Evolutionary conservation across 257 asterid species (phyloP), one percentile per base, ranked within the genome.

Genomic region (Ophiorrhiza pumila): DNA sequence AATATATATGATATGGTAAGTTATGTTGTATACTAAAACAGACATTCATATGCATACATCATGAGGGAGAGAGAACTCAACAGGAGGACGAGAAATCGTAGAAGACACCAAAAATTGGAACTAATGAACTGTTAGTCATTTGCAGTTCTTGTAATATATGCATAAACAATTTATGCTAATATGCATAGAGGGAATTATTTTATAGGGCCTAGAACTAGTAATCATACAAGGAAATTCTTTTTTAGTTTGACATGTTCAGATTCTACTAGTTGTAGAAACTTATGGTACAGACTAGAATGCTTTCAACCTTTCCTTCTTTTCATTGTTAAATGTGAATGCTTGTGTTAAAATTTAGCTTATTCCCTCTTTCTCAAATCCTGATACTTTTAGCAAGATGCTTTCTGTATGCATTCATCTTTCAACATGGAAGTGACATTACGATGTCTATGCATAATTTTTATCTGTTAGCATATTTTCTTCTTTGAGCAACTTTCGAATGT

Each of bases 1-100:
- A 74, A 53, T 73, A 66, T 35, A 57, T 59, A 67, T 79, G 63
- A 77, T 34, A 64, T 39, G 62, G 9, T 62, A 56, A 52, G 10
- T 25, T 75, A 13, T 68, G n/a, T 18, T 23, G 39, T 49, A 59
- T 43, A 53, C 58, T 60, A 50, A n/a, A 23, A 11, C 52, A 29
- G 2, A 27, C 37, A 32, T 29, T 13, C 47, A 46, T 49, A 49
- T 22, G 20, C 18, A 50, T 55, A 7, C 10, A 65, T 35, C 53
- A 47, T 31, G 34, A 58, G 27, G n/a, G n/a, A 71, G 67, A n/a
- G 53, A 35, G 22, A 7, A 42, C 18, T 65, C 47, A 34, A 61
- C 46, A 35, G n/a, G n/a, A n/a, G 46, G 4, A 66, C 15, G n/a
- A n/a, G 35, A 53, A 65, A 65, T 25, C 56, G 37, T 23, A 71